Evolutionary conservation across 176 grass and related monocot species (phyloP).

Genomic region (Leersia perrieri): DNA sequence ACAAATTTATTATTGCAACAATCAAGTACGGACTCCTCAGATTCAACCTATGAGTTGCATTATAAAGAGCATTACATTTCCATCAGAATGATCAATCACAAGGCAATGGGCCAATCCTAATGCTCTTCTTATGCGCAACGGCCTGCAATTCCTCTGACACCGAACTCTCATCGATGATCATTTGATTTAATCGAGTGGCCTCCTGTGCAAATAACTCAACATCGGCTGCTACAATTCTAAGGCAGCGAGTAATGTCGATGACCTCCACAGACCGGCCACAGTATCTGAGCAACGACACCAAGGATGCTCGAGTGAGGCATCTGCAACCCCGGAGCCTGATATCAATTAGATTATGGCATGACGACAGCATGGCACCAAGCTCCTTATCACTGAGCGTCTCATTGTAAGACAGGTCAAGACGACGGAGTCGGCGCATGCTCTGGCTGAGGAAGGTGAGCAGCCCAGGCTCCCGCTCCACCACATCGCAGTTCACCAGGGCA

Average conservation of each 20-base stretch:
- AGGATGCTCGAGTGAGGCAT: constrained; percentile 38
- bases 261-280: constrained; percentile 58
- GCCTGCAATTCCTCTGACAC: constrained; percentile 43
- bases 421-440: constrained; percentile 64
- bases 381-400: constrained; percentile 72
- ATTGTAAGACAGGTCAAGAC: constrained; percentile 84
- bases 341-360: constrained; percentile 65
- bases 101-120: constrained; percentile 48
- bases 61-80: constrained; percentile 20
- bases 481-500: constrained; percentile 82
- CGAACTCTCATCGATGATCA: constrained; percentile 59
- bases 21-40: not conserved
- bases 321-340: constrained; percentile 79
- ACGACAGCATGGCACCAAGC: constrained; percentile 75
- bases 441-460: constrained; percentile 80
- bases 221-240: constrained; percentile 36
- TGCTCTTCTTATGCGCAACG: constrained; percentile 40
- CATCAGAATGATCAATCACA: constrained; percentile 33
- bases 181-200: constrained; percentile 43
- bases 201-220: constrained; percentile 52
- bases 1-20: constrained; percentile 32
- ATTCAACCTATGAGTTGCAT: constrained; percentile 12
- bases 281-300: constrained; percentile 57
- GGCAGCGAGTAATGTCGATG: constrained; percentile 64
- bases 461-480: constrained; percentile 70